These are phyloP conservation scores for Cutaneotrichosporon cyanovorans DNA, from an alignment of 1,284 basidiomycete species.

Conservation along the genomic window DNA sequence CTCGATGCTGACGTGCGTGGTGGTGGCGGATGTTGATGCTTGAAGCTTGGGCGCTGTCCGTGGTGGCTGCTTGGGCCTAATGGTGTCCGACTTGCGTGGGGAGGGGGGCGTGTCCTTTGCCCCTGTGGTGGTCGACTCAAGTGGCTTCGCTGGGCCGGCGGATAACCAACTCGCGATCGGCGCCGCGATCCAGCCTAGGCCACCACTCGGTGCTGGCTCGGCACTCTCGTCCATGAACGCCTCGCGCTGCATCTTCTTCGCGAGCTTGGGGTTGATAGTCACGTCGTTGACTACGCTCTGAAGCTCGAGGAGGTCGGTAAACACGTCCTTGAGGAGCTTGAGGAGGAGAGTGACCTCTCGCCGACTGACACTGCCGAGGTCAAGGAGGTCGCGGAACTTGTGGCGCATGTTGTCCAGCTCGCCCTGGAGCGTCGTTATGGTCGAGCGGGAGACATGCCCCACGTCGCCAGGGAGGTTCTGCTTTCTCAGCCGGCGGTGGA, in stretches of 20 bases:
- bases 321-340: constrained; percentile 76
- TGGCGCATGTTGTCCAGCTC: constrained; percentile 65
- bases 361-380: constrained; percentile 59
- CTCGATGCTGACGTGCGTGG: constrained; percentile 87
- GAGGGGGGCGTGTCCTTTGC: constrained; percentile 19
- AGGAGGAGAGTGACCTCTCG: constrained; percentile 78
- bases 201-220: constrained; percentile 36
- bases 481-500: constrained; percentile 82
- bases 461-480: constrained; percentile 81
- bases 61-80: constrained; percentile 2
- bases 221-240: constrained; percentile 52
- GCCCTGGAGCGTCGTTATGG: constrained; percentile 64
- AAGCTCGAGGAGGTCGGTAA: constrained; percentile 73
- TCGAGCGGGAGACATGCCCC: constrained; percentile 75
- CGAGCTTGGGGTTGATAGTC: constrained; percentile 74
- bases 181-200: constrained; percentile 62
- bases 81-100: background rate
- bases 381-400: constrained; percentile 61
- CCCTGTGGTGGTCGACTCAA: constrained; percentile 9
- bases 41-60: constrained; percentile 63
- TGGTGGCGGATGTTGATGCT: constrained; percentile 71
- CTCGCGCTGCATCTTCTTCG: constrained; percentile 58
- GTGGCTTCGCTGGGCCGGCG: constrained; percentile 24
- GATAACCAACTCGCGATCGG: constrained; percentile 45
- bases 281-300: constrained; percentile 81